phyloP scores from a whole-genome alignment of 1,284 basidiomycete genomes.

The Coniferiporia weirii region DNA sequence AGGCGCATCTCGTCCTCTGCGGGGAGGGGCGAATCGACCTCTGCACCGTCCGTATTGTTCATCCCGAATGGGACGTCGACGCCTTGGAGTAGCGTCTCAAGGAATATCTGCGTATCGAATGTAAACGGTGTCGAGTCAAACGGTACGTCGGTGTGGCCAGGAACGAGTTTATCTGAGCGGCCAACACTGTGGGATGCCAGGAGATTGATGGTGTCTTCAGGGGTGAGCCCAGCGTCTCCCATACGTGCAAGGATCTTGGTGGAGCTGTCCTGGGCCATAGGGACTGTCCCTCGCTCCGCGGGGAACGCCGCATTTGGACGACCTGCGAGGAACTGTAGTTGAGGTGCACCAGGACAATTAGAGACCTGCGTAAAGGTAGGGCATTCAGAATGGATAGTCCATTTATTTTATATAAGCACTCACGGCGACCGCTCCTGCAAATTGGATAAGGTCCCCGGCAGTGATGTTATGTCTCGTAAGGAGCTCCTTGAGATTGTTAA shows the following conservation, averaged over 20 bases:
- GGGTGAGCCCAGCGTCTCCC: conserved; percentile 19
- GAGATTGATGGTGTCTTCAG: conserved; percentile 18
- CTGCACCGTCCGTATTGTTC: conserved; percentile 7
- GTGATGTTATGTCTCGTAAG: conserved; percentile 13
- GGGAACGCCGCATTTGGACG: conserved; percentile 19
- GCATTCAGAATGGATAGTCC: background rate
- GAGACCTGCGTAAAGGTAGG: background rate
- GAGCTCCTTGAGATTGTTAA: conserved; percentile 13
- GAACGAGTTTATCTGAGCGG: conserved; percentile 14
- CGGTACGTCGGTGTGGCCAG: conserved; percentile 5
- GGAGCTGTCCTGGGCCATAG: conserved; percentile 15
- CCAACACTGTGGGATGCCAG: conserved; percentile 20
- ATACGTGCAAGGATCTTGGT: conserved; percentile 17
- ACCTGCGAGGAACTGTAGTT: conserved; percentile 20
- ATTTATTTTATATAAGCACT: background rate
- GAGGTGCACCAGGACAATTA: conserved; percentile 21
- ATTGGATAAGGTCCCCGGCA: conserved; percentile 22
- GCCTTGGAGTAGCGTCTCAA: conserved; percentile 20
- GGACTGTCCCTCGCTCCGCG: conserved; percentile 16
- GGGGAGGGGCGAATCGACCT: conserved; percentile 10
- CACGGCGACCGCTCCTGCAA: conserved; percentile 21
- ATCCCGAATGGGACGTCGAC: conserved; percentile 12
- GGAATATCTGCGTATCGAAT: conserved; percentile 20
- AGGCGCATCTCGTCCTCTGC: conserved; percentile 18
- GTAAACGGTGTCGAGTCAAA: conserved; percentile 20